phyloP scores from a whole-genome alignment of 2,329 filamentous ascomycete species.

The Pseudogymnoascus verrucosus region DNA sequence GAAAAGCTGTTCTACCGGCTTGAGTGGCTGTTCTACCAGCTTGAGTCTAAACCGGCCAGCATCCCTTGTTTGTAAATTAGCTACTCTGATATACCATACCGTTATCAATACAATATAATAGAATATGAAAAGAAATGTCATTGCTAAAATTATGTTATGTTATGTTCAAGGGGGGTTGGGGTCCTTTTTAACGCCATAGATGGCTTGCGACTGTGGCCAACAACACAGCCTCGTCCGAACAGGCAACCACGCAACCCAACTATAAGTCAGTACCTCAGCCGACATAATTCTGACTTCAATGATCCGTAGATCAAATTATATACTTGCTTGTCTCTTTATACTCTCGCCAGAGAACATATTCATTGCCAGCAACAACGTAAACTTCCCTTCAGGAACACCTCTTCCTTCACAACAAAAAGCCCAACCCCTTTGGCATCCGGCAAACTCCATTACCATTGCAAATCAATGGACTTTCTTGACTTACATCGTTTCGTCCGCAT shows the following conservation, averaged over 20 bases:
- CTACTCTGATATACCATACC: not conserved
- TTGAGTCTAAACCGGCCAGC: not conserved
- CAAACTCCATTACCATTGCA: not conserved
- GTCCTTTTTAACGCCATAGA: not conserved
- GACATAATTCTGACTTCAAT: not conserved
- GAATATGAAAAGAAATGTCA: no score
- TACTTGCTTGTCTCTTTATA: not conserved
- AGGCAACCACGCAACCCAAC: not conserved
- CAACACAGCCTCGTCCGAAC: not conserved
- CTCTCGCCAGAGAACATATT: not conserved
- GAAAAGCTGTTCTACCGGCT: not conserved
- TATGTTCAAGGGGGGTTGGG: not conserved
- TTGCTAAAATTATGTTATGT: not conserved
- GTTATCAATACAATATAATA: not conserved
- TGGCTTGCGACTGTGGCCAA: not conserved
- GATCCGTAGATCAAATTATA: not conserved
- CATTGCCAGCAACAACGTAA: not conserved
- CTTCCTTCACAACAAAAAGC: not conserved
- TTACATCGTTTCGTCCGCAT: constrained; percentile 26
- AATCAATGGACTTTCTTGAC: constrained; percentile 14
- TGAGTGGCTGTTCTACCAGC: not conserved
- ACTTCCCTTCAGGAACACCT: not conserved
- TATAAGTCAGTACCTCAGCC: not conserved
- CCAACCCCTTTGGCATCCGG: not conserved
- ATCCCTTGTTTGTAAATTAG: not conserved